Evolutionary conservation across 139 green algal genomes (phyloP).

Genomic region (Picochlorum sp.): DNA sequence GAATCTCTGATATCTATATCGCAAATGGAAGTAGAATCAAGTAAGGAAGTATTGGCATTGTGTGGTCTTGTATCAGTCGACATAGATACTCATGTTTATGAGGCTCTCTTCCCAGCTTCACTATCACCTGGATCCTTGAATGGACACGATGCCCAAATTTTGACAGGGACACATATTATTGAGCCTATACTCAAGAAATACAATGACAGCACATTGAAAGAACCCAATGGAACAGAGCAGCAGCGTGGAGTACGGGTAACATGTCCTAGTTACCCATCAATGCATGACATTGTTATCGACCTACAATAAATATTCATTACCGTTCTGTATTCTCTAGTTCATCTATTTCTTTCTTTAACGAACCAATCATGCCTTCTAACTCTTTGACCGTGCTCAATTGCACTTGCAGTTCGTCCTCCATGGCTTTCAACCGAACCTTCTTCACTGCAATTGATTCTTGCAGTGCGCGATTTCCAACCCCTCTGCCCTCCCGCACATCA

Average conservation of each 20-base stretch:
- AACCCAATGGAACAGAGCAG: no score
- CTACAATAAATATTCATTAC: slow-evolving; percentile 1
- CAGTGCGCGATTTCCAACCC: no score
- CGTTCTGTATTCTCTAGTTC: no score
- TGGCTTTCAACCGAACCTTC: slow-evolving; percentile 14
- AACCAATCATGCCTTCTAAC: slow-evolving; percentile 10
- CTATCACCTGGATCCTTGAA: no score
- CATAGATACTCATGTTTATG: not conserved
- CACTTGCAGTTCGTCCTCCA: slow-evolving; percentile 18
- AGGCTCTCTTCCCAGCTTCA: not conserved
- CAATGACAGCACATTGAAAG: no score
- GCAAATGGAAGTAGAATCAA: not conserved
- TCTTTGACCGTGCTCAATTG: slow-evolving; percentile 17
- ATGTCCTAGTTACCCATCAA: no score
- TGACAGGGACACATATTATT: no score
- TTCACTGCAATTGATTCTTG: not conserved
- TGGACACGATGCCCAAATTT: no score
- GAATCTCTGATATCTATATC: not conserved
- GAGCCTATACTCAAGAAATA: no score
- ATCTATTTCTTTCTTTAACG: slow-evolving; percentile 15
- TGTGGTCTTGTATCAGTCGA: not conserved
- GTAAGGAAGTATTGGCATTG: not conserved
- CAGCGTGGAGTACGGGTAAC: no score
- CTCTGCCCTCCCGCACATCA: no score
- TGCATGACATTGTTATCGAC: no score